Evolutionary conservation across 2,329 filamentous ascomycete species (phyloP).

Genomic region (Microdochium trichocladiopsis): DNA sequence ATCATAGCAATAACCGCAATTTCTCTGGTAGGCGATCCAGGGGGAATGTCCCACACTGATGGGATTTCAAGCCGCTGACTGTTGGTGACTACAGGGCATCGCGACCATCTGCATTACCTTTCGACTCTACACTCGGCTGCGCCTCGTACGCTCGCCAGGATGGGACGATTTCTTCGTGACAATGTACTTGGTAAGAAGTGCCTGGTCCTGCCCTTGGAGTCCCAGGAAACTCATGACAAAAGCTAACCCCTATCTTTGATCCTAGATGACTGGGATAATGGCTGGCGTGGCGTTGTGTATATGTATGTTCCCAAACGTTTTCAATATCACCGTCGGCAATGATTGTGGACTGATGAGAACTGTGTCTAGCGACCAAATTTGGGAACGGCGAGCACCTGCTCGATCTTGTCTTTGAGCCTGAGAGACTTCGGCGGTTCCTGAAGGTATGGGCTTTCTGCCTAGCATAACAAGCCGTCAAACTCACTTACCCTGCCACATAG

Average conservation of each 20-base stretch:
- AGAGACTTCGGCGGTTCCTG: not conserved
- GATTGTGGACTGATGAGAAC: constrained; percentile 12
- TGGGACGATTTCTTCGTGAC: constrained; percentile 17
- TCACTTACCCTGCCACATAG: constrained; percentile 3
- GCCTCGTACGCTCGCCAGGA: constrained; percentile 9
- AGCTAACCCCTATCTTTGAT: too few relatives aligned
- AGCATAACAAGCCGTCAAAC: too few relatives aligned
- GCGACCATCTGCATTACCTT: constrained; percentile 10
- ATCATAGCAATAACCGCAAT: not conserved
- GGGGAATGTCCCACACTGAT: too few relatives aligned
- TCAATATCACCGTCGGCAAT: constrained; percentile 13
- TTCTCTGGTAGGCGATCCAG: not conserved
- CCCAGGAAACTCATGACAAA: too few relatives aligned
- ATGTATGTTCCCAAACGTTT: not conserved
- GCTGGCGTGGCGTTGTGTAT: not conserved
- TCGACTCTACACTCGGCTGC: constrained; percentile 12
- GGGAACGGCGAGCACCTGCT: not conserved
- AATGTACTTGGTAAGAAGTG: constrained; percentile 6
- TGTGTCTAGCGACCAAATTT: constrained; percentile 12
- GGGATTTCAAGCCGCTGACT: too few relatives aligned
- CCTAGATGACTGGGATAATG: not conserved
- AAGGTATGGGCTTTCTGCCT: not conserved
- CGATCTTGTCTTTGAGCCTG: too few relatives aligned
- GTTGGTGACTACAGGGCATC: too few relatives aligned
- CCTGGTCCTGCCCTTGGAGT: too few relatives aligned